Base-by-base conservation (phyloP, 495 filamentous ascomycete genomes). In the Penicillium macrosclerotiorum region DNA sequence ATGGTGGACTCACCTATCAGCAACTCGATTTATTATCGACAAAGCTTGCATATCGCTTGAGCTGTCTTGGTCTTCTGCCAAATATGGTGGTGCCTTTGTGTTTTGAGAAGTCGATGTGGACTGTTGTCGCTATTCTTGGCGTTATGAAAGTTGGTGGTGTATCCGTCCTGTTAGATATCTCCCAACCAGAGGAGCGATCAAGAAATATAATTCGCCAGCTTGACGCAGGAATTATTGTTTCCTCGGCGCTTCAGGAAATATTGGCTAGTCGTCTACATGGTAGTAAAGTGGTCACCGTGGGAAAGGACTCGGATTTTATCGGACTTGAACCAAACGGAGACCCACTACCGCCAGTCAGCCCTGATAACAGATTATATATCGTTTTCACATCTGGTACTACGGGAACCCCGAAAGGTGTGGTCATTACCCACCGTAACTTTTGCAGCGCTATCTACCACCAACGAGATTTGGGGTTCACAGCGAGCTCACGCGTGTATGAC, bases 321-420 rank as follows among this genome's bases (percentile, higher is more conserved):
- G n/a, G 14, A 9, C 23, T 39, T n/a, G 8, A 17, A 27, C 18
- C 12, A 11, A 14, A 23, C 1, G 20, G 7, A 12, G 5, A 39
- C 11, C 3, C 11, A 11, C 31, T 11, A 5, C 9, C 8, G 8
- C 12, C 12, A 4, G 38, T 47, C n/a, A 17, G 20, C 2, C 38
- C 49, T 3, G 1, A 5, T 7, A 37, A 47, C 37, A 39, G 34
- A 2, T 20, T 42, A n/a, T 66, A 40, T 34, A 30, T 58, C 16
- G 54, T 89, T 3, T 94, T 89, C 63, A 94, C 88, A 0, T 89
- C 84, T 2, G 88, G 88, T 11, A 88, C 83, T 7, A 91, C 87
- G 0, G 88, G 88, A 8, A 82, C 74, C 0, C 88, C 88, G 0
- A 94, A 94, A 53, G 88, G 87, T 6, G 88, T 85, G 40, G 71